Evolutionary conservation across 768 basidiomycete genomes (phyloP), one percentile per base, ranked within the genome.

Genomic region (Tulasnella sp.): DNA sequence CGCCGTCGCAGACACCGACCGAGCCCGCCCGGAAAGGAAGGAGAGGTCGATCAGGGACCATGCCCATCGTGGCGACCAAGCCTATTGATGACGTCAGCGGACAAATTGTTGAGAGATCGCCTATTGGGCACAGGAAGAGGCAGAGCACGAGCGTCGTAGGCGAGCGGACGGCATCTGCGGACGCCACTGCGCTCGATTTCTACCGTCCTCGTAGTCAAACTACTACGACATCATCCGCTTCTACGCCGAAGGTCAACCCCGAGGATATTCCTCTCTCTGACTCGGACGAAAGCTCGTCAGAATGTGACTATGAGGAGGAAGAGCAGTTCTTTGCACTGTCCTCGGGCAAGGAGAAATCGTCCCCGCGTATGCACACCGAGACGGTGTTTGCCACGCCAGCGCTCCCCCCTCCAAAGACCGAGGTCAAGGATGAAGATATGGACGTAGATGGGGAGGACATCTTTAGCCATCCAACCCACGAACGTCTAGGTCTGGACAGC

Each of bases 371-470:
- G 23, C 23, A 45, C 12, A 45, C 19, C 43, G 43, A 45, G 43
- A 23, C 43, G 6, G 23, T 23, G 25, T 50, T 31, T 34, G 11
- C 29, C 49, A 23, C 21, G 19, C 12, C 23, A 9, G 43, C 49
- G 29, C 27, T 21, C 49, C 49, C 27, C 29, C 49, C 19, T 50
- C 19, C 49, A 17, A 50, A 50, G 11, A 32, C 11, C 2, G 27
- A 21, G 49, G 27, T 9, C 29, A 32, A 50, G 2, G 43, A 56
- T 27, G 39, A 23, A 31, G 54, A 56, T 17, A 56, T 56, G 54
- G 54, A 56, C 40, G 54, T 56, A 1, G 54, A 56, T 43, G 54
- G 54, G 27, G 54, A 56, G 41, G 43, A 43, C 23, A 56, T 42
- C 27, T 43, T 56, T 23, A 17, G 35, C 31, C 25, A 56, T 17